A percentile compares a stretch with the other conserved stretches of the same genome.
Evolutionary conservation across 345 rosid species (phyloP).

Genomic region (Eucalyptus regnans): DNA sequence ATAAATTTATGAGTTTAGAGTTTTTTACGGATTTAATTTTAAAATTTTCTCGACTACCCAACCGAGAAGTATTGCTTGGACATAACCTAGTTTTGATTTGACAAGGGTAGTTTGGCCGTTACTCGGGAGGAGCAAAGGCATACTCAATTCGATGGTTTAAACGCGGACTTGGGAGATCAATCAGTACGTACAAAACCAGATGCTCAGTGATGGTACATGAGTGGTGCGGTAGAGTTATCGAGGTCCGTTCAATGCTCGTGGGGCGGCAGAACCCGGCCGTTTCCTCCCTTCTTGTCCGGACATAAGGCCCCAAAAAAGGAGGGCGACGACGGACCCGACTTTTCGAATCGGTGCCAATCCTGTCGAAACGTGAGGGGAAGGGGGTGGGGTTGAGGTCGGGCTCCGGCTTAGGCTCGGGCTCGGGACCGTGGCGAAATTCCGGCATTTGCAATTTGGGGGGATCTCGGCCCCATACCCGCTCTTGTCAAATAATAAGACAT

Average conservation of each 20-base stretch:
- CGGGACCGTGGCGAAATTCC: neutral
- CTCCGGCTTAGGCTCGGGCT: no score
- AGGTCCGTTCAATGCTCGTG: neutral
- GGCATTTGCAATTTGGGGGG: neutral
- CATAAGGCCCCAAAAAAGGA: neutral
- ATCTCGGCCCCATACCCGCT: neutral
- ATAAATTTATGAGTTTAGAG: no score
- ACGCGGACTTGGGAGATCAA: no score
- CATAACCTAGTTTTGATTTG: no score
- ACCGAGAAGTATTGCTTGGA: no score
- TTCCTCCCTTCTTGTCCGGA: neutral
- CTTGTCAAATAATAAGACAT: neutral
- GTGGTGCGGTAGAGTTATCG: neutral
- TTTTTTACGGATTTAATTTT: no score
- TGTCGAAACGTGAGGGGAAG: neutral
- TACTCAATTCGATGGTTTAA: no score
- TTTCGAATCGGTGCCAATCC: neutral
- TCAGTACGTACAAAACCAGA: neutral
- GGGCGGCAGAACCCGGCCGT: neutral
- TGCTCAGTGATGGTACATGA: neutral
- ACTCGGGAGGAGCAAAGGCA: no score
- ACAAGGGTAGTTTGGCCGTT: no score
- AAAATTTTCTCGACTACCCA: no score
- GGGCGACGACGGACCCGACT: neutral
- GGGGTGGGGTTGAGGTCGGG: neutral